Percentiles rank a stretch among this genome's conserved stretches.
Conservation (phyloP, 2,329 filamentous ascomycete genomes). For the Ilyonectria robusta region DNA sequence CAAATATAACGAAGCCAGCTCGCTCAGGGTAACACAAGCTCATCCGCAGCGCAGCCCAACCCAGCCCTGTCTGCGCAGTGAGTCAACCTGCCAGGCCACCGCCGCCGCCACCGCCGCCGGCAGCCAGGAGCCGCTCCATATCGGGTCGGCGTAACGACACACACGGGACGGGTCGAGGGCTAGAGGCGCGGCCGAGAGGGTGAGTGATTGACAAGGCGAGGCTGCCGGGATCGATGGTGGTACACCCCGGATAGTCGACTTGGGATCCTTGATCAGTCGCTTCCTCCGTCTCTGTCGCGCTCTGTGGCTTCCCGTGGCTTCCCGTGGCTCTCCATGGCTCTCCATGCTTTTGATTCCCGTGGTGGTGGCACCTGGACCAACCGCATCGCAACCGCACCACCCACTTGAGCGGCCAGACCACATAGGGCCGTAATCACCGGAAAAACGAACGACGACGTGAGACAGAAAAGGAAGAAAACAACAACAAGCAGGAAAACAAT, state of each 20-base stretch:
- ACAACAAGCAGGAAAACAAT: constrained; percentile 9
- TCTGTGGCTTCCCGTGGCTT: constrained; percentile 13
- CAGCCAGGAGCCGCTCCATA: constrained; percentile 15
- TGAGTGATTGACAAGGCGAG: constrained; percentile 11
- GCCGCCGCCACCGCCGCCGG: constrained; percentile 10
- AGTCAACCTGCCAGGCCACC: constrained; percentile 20
- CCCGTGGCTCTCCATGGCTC: constrained; percentile 1
- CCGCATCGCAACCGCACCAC: constrained; percentile 12
- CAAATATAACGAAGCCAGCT: constrained; percentile 25
- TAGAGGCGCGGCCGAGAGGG: constrained; percentile 9
- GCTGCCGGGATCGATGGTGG: constrained; percentile 20
- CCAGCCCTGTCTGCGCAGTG: constrained; percentile 12
- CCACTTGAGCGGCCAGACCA: constrained; percentile 13
- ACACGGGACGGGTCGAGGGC: constrained; percentile 18
- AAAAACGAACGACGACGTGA: neutral
- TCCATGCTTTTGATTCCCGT: neutral
- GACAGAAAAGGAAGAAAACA: neutral
- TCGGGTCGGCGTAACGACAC: constrained; percentile 17
- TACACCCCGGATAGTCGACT: constrained; percentile 10
- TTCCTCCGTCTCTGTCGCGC: constrained; percentile 5
- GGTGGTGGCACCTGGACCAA: constrained; percentile 18
- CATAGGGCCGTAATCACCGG: neutral
- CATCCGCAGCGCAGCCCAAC: constrained; percentile 10
- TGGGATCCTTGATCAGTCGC: constrained; percentile 23
- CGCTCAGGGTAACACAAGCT: constrained; percentile 25